phyloP scores from a whole-genome alignment of 495 filamentous ascomycete species.

The Penicillium turbatum region DNA sequence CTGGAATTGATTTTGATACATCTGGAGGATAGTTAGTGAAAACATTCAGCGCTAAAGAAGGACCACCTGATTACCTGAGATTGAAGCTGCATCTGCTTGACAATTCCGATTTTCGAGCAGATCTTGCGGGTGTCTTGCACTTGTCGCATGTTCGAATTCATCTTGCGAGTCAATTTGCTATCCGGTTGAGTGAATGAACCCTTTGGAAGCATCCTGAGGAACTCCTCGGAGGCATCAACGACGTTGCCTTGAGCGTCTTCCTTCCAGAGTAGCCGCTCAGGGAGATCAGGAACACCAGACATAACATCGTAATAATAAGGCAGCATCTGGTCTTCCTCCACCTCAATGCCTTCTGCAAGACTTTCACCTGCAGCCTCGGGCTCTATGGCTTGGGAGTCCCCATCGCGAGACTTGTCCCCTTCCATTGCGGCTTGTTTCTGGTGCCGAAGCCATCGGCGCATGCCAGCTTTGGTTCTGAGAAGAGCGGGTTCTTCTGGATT shows the following conservation, averaged over 20 bases:
- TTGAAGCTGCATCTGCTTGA: slow-evolving; percentile 99
- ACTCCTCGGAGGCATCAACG: slow-evolving; percentile 79
- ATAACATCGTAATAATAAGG: slow-evolving; percentile 93
- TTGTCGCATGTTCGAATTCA: slow-evolving; percentile 87
- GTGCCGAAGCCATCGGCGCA: slow-evolving; percentile 75
- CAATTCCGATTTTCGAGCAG: slow-evolving; percentile 90
- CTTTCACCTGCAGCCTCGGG: slow-evolving; percentile 57
- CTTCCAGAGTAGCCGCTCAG: slow-evolving; percentile 70
- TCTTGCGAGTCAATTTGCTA: slow-evolving; percentile 68
- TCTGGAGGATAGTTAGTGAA: slow-evolving; percentile 45
- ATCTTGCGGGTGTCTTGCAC: slow-evolving; percentile 97
- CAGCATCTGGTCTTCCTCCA: slow-evolving; percentile 69
- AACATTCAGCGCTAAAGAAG: neutral
- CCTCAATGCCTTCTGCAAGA: slow-evolving; percentile 87
- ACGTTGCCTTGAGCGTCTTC: slow-evolving; percentile 84
- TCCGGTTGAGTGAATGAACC: slow-evolving; percentile 76
- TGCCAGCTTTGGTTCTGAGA: slow-evolving; percentile 69
- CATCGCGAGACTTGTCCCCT: slow-evolving; percentile 48
- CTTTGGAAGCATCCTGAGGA: slow-evolving; percentile 64
- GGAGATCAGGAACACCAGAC: slow-evolving; percentile 79
- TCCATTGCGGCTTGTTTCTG: slow-evolving; percentile 58
- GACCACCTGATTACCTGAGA: slow-evolving; percentile 63
- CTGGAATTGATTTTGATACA: slow-evolving; percentile 96
- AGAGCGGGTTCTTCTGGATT: slow-evolving; percentile 85
- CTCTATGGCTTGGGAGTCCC: slow-evolving; percentile 45